Percentiles rank a stretch among this genome's conserved stretches.
Evolutionary conservation across 768 basidiomycete genomes (phyloP).

Genomic region (Russula lepida): DNA sequence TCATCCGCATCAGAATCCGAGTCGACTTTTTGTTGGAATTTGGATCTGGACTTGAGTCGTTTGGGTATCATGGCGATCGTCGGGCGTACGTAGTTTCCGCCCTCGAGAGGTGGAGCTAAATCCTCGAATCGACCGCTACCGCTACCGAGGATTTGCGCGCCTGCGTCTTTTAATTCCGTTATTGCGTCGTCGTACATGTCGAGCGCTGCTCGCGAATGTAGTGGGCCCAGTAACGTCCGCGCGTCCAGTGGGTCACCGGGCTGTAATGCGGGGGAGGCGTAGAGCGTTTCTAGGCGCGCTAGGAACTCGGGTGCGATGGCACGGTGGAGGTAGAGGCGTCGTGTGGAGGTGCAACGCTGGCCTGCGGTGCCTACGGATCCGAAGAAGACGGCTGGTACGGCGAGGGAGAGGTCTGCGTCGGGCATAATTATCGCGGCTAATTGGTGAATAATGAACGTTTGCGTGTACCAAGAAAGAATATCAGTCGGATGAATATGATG

Average conservation of each 20-base stretch:
- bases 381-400: slow-evolving; percentile 87
- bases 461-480: not conserved
- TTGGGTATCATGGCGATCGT: slow-evolving; percentile 66
- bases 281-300: slow-evolving; percentile 61
- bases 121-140: slow-evolving; percentile 54
- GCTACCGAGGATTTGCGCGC: slow-evolving; percentile 73
- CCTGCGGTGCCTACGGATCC: slow-evolving; percentile 81
- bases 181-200: slow-evolving; percentile 56
- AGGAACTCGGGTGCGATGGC: slow-evolving; percentile 71
- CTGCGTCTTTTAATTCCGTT: slow-evolving; percentile 47
- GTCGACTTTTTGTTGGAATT: not conserved
- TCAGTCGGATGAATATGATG: not conserved
- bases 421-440: slow-evolving; percentile 86
- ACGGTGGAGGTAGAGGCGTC: slow-evolving; percentile 83
- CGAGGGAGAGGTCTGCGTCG: slow-evolving; percentile 86
- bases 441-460: not conserved
- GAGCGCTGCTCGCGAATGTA: slow-evolving; percentile 70
- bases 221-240: slow-evolving; percentile 73
- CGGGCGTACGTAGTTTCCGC: slow-evolving; percentile 86
- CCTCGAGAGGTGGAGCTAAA: slow-evolving; percentile 35
- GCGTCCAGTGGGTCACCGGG: slow-evolving; percentile 81
- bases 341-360: slow-evolving; percentile 82
- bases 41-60: slow-evolving; percentile 35
- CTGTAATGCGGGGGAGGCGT: slow-evolving; percentile 51
- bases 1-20: not conserved